phyloP scores from a whole-genome alignment of 2,329 filamentous ascomycete genomes.

The Pseudogymnoascus sp. region DNA sequence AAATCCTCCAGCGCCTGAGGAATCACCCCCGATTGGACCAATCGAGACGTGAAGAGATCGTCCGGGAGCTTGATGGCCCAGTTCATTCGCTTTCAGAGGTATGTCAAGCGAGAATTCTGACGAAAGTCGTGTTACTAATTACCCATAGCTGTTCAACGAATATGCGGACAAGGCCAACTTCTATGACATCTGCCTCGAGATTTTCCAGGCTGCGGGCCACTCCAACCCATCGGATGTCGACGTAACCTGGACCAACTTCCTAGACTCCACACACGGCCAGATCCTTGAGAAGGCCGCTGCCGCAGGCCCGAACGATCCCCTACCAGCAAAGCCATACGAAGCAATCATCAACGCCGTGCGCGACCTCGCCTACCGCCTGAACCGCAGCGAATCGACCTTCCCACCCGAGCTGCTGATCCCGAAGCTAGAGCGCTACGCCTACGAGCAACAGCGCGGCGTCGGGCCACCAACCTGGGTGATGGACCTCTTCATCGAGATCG shows the following conservation, averaged over 20 bases:
- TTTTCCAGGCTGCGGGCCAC: constrained; percentile 87
- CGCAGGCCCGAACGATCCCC: constrained; percentile 30
- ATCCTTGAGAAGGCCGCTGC: constrained; percentile 32
- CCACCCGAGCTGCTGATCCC: constrained; percentile 52
- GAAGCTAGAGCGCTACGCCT: constrained; percentile 53
- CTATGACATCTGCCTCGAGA: constrained; percentile 85
- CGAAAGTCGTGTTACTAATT: constrained; percentile 11
- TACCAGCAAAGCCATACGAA: constrained; percentile 57
- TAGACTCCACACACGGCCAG: constrained; percentile 57
- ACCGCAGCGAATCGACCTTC: constrained; percentile 58
- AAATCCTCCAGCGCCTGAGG: constrained; percentile 69
- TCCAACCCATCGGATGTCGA: constrained; percentile 78
- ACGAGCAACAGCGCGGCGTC: constrained; percentile 49
- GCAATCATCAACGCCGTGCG: constrained; percentile 55
- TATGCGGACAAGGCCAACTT: constrained; percentile 89
- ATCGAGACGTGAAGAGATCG: constrained; percentile 55
- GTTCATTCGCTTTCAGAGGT: constrained; percentile 70
- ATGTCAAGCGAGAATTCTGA: constrained; percentile 30
- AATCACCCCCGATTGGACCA: constrained; percentile 60
- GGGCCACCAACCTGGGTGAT: constrained; percentile 36
- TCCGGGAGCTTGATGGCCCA: constrained; percentile 63
- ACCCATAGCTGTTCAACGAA: constrained; percentile 70
- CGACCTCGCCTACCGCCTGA: constrained; percentile 55
- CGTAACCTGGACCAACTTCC: constrained; percentile 74
- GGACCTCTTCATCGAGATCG: constrained; percentile 55